Conservation (phyloP, 345 rosid species). For the Eucalyptus albens region DNA sequence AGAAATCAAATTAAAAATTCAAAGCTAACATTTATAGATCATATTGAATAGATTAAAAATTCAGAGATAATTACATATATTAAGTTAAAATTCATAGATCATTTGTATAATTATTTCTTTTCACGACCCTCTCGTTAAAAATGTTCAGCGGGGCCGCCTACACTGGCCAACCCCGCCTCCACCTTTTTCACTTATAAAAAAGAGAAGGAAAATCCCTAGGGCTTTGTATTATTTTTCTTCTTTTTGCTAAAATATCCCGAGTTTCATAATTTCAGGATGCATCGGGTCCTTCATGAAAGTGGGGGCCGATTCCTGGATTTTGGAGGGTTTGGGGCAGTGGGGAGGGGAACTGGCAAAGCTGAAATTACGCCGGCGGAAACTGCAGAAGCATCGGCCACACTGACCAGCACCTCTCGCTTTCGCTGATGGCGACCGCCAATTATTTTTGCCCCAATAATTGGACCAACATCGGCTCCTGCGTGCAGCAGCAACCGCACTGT, state of each 20-base stretch:
- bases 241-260: not conserved
- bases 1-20: fast-evolving
- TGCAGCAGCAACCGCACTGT: not conserved
- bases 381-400: not conserved
- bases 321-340: not conserved
- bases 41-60: too few species aligned
- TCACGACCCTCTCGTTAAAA: not conserved
- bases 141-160: not conserved
- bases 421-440: not conserved
- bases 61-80: fast-evolving
- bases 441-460: not conserved
- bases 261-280: not conserved
- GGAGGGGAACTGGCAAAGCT: not conserved
- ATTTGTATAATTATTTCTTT: too few species aligned
- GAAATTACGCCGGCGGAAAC: not conserved
- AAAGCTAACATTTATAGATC: not conserved
- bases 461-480: not conserved
- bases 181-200: not conserved
- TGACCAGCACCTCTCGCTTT: not conserved
- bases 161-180: too few species aligned
- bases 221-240: not conserved
- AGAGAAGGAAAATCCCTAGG: not conserved
- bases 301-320: not conserved
- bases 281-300: not conserved
- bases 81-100: too few species aligned